Evolutionary conservation across 768 basidiomycete genomes (phyloP), one percentile per base, ranked within the genome.

Genomic region (Exsudoporus frostii): DNA sequence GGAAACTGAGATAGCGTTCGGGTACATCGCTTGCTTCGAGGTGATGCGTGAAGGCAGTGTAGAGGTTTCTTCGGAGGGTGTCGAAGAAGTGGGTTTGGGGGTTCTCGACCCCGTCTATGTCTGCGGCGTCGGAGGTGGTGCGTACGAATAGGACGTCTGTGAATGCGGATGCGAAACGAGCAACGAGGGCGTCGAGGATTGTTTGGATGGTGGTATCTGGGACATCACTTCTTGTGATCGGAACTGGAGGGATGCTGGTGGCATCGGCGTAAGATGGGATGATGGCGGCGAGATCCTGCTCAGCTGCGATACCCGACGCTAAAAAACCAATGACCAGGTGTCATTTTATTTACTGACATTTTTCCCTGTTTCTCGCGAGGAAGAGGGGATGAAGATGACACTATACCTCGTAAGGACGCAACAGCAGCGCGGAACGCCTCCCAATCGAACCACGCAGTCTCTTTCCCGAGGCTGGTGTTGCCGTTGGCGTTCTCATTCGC

Each of bases 21-120:
- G 19, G 25, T 9, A 29, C 36, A 24, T 53, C 52, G 27, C 25
- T 51, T 5, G 27, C 32, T 27, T 41, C 48, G 51, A 50, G 47
- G 38, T 40, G 33, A 8, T 27, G 51, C 15, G 48, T 53, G 6
- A 53, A 53, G 13, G 52, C 52, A 7, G 20, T 19, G 15, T 50
- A 42, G 5, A 53, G 15, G 20, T 53, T 53, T 13, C 29, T 53
- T 8, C 48, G 39, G 19, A 53, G 52, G 9, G 52, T 51, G 17
- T 50, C 39, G 17, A 53, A 51, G 25, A 53, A 53, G 24, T 50
- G 48, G 10, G 30, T 27, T 13, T 32, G 33, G 20, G 10, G 17
- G n/a, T 13, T 34, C n/a, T 24, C 9, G 5, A 10, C 5, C 2
- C 1, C 22, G 10, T 53, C 25, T 9, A 17, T 29, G 24, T 27